These are phyloP conservation scores for Luffa aegyptiaca DNA, from an alignment of 306 rosid genomes.

Conservation along the genomic window DNA sequence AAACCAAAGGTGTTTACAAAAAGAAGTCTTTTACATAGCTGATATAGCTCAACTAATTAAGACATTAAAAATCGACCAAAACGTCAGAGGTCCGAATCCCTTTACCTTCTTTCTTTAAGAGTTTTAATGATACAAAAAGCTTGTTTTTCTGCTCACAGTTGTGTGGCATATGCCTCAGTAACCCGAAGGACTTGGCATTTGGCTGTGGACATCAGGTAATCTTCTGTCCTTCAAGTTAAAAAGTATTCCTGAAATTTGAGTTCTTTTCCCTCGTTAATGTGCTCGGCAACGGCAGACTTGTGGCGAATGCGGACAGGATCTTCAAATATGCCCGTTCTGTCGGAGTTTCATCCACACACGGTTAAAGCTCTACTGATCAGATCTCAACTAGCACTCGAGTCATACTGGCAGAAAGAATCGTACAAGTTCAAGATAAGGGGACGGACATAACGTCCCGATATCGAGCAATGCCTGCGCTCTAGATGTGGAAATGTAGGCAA, in stretches of 20 bases:
- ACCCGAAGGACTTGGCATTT: slow-evolving; percentile 87
- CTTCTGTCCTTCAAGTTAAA: neutral
- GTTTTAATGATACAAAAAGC: neutral
- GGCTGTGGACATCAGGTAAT: slow-evolving; percentile 96
- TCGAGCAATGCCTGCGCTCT: neutral
- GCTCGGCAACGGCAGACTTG: slow-evolving; percentile 49
- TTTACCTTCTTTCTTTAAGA: neutral
- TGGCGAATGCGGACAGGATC: slow-evolving; percentile 66
- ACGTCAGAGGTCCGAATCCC: neutral
- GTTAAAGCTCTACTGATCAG: slow-evolving; percentile 59
- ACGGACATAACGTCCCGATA: neutral
- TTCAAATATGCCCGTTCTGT: slow-evolving; percentile 79
- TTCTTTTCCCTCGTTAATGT: neutral
- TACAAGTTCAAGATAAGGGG: neutral
- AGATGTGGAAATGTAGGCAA: neutral
- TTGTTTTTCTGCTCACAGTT: slow-evolving; percentile 28
- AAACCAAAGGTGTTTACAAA: neutral
- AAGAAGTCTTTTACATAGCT: too few species aligned
- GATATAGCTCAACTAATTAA: neutral
- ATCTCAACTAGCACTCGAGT: neutral
- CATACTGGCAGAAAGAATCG: neutral
- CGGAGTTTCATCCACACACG: slow-evolving; percentile 58
- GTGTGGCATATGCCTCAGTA: slow-evolving; percentile 75
- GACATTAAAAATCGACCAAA: neutral
- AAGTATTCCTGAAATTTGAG: neutral